Percentiles rank a stretch among this genome's conserved stretches.
phyloP scores from a whole-genome alignment of 192 early-diverging fungal species.

The Coemansia sp. region DNA sequence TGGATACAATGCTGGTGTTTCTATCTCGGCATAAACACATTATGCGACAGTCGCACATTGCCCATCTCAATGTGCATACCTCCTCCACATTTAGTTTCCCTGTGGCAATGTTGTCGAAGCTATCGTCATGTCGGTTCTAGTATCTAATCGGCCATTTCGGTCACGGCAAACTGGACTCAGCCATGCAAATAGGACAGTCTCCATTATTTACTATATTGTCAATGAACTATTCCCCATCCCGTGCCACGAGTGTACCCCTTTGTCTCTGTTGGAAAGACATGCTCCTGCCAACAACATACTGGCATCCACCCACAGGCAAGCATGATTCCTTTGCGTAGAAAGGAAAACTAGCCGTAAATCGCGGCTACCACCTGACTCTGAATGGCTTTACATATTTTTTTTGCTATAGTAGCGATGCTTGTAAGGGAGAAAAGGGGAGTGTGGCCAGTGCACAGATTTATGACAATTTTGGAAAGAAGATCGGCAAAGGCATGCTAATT shows the following conservation, averaged over 20 bases:
- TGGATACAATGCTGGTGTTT: background rate
- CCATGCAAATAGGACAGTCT: background rate
- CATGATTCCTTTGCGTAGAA: background rate
- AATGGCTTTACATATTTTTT: background rate
- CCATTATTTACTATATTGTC: background rate
- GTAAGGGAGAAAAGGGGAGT: background rate
- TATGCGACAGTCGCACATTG: background rate
- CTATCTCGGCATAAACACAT: background rate
- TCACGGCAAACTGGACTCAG: background rate
- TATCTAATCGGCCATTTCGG: background rate
- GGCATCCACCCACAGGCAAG: background rate
- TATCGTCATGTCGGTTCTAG: background rate
- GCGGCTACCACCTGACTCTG: background rate
- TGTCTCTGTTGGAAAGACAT: background rate
- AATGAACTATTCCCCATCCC: background rate
- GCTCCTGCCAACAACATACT: background rate
- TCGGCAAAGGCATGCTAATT: background rate
- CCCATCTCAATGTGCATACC: background rate
- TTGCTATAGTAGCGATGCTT: background rate
- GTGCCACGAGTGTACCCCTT: background rate
- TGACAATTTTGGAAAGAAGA: background rate
- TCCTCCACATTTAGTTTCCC: background rate
- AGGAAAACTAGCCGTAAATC: conserved; percentile 2
- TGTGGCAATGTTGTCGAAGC: background rate
- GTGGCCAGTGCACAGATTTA: conserved; percentile 1